A percentile compares a stretch with the other conserved stretches of the same genome.
phyloP scores from a whole-genome alignment of 352 stramenopile species.

The Aphanomyces stellatus region DNA sequence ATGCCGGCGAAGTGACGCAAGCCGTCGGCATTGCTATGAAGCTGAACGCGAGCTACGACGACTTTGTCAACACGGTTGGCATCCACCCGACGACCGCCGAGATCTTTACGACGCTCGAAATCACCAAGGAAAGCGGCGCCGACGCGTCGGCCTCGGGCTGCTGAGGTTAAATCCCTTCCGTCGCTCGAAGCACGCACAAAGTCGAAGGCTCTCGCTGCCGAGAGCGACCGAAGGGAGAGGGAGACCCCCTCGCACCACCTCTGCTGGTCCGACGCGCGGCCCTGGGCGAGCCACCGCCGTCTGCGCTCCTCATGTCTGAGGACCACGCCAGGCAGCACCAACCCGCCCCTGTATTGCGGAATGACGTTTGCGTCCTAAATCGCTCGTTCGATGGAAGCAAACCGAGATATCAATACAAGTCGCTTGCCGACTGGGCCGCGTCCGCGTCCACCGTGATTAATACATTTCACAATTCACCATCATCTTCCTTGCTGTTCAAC shows the following conservation, averaged over 20 bases:
- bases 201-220: background rate
- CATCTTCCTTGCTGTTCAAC: too few species aligned
- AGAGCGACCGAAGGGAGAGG: background rate
- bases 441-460: too few species aligned
- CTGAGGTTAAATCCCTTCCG: slow-evolving; percentile 90
- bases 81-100: slow-evolving; percentile 97
- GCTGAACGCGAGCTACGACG: slow-evolving; percentile 88
- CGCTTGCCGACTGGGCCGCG: too few species aligned
- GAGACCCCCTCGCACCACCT: background rate
- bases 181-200: too few species aligned
- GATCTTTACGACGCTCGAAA: slow-evolving; percentile 89
- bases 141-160: slow-evolving; percentile 89
- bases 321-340: background rate
- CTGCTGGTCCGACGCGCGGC: too few species aligned
- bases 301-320: background rate
- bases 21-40: slow-evolving; percentile 94
- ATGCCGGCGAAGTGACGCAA: slow-evolving; percentile 94
- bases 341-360: background rate
- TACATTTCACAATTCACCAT: too few species aligned
- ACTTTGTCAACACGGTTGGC: slow-evolving; percentile 89
- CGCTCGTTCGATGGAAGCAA: background rate
- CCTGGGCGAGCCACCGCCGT: too few species aligned
- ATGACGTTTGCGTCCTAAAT: background rate
- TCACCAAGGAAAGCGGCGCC: slow-evolving; percentile 92
- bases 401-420: background rate